Percentiles rank a stretch among this genome's conserved stretches.
These are phyloP conservation scores for Jasminum sambac DNA, from an alignment of 257 asterid species.

Conservation along the genomic window DNA sequence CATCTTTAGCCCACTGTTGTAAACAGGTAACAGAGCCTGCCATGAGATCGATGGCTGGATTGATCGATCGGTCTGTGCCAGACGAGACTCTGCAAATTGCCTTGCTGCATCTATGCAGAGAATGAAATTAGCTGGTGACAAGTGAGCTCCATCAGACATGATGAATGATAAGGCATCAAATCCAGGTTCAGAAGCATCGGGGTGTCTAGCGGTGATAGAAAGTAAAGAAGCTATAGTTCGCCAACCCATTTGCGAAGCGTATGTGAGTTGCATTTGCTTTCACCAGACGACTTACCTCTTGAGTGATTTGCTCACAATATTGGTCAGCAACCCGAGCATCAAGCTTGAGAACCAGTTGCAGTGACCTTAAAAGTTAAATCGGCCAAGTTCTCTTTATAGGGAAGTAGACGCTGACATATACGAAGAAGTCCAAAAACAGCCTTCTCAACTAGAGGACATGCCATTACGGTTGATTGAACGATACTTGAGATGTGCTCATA, in stretches of 20 bases:
- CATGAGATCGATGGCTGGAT: slow-evolving; percentile 81
- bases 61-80: slow-evolving; percentile 72
- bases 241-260: slow-evolving; percentile 89
- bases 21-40: slow-evolving; percentile 78
- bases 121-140: slow-evolving; percentile 80
- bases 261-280: slow-evolving; percentile 90
- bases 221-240: slow-evolving; percentile 80
- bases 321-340: slow-evolving; percentile 98
- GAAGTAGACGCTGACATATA: slow-evolving; percentile 87
- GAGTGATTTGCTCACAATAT: slow-evolving; percentile 87
- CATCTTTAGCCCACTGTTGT: slow-evolving; percentile 63
- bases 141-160: slow-evolving; percentile 88
- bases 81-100: slow-evolving; percentile 88
- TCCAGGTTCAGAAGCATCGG: slow-evolving; percentile 94
- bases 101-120: slow-evolving; percentile 85
- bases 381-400: slow-evolving; percentile 84
- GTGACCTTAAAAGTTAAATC: slow-evolving; percentile 90
- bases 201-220: slow-evolving; percentile 93
- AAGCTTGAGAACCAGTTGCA: slow-evolving; percentile 81
- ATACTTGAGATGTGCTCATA: slow-evolving; percentile 78
- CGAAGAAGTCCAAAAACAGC: slow-evolving; percentile 92
- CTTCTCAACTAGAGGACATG: slow-evolving; percentile 88
- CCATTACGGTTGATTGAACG: slow-evolving; percentile 81
- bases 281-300: slow-evolving; percentile 85
- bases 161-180: slow-evolving; percentile 75